These are phyloP conservation scores for Gardenia jasminoides DNA, from an alignment of 257 asterid genomes.

Conservation along the genomic window DNA sequence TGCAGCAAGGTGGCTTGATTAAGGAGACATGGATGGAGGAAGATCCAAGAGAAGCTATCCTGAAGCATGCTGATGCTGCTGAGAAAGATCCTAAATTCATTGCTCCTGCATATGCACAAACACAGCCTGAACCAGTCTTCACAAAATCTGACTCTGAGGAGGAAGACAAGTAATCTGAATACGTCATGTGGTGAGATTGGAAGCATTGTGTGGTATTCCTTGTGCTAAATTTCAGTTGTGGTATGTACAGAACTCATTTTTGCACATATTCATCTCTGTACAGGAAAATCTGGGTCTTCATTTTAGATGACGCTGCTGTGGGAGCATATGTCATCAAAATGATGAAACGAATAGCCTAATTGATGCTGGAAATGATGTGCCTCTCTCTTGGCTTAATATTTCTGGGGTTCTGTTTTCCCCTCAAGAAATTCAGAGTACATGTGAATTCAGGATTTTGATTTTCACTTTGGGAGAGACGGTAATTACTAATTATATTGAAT, in stretches of 20 bases:
- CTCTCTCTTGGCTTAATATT: neutral
- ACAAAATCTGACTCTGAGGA: constrained; percentile 84
- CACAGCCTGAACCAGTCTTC: constrained; percentile 84
- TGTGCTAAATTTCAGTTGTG: neutral
- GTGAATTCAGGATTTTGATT: neutral
- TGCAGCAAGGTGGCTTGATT: constrained; percentile 95
- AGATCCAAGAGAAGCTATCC: constrained; percentile 97
- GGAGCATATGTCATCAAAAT: too few species aligned
- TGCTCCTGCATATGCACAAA: constrained; percentile 86
- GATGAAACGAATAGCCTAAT: too few species aligned
- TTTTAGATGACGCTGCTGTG: neutral
- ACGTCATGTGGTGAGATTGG: neutral
- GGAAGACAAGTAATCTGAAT: constrained; percentile 53
- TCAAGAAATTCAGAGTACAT: neutral
- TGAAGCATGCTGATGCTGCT: constrained; percentile 85
- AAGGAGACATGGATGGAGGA: constrained; percentile 97
- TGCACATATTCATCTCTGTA: neutral
- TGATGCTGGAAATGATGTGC: neutral
- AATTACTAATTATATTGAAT: neutral
- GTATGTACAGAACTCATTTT: neutral
- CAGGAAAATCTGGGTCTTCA: neutral
- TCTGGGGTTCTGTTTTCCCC: neutral
- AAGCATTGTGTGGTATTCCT: neutral
- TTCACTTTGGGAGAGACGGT: neutral
- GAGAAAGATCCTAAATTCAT: constrained; percentile 84